Percentiles rank a stretch among this genome's conserved stretches.
phyloP scores from a whole-genome alignment of 2,329 filamentous ascomycete species.

The Colletotrichum theobromicola region DNA sequence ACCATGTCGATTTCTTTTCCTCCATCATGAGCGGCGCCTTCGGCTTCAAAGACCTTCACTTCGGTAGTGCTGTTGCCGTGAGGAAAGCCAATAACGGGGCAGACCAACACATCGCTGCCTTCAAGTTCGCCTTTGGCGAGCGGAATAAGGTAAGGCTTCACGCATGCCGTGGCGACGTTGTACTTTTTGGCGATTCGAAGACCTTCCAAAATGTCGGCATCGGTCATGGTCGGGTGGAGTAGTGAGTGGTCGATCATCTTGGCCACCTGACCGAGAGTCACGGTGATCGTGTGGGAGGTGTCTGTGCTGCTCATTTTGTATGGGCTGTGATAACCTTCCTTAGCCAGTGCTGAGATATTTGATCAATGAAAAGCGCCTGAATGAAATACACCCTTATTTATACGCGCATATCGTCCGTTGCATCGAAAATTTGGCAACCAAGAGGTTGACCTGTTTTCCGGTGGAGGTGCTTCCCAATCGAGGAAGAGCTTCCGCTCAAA shows the following conservation, averaged over 20 bases:
- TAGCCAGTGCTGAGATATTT: background rate
- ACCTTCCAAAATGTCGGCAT: slow-evolving; percentile 54
- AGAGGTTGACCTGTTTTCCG: background rate
- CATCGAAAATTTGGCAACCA: no score
- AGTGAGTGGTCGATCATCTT: slow-evolving; percentile 67
- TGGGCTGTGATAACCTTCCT: background rate
- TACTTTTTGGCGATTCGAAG: slow-evolving; percentile 51
- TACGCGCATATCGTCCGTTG: no score
- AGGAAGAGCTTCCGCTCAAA: background rate
- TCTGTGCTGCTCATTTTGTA: background rate
- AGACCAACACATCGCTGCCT: slow-evolving; percentile 54
- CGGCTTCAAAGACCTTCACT: slow-evolving; percentile 60
- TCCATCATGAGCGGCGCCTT: slow-evolving; percentile 49
- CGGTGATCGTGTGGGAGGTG: slow-evolving; percentile 34
- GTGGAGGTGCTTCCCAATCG: background rate
- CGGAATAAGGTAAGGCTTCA: slow-evolving; percentile 59
- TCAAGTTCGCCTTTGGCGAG: slow-evolving; percentile 51
- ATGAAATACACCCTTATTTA: background rate
- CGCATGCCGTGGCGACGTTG: slow-evolving; percentile 36
- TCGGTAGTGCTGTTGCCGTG: slow-evolving; percentile 60
- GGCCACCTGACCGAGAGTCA: slow-evolving; percentile 52
- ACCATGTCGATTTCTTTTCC: slow-evolving; percentile 66
- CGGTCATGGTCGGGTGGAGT: slow-evolving; percentile 66
- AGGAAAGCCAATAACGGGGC: slow-evolving; percentile 66
- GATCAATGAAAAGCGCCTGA: rapidly evolving